Evolutionary conservation across 768 basidiomycete species (phyloP).

Genomic region (Galerina marginata): DNA sequence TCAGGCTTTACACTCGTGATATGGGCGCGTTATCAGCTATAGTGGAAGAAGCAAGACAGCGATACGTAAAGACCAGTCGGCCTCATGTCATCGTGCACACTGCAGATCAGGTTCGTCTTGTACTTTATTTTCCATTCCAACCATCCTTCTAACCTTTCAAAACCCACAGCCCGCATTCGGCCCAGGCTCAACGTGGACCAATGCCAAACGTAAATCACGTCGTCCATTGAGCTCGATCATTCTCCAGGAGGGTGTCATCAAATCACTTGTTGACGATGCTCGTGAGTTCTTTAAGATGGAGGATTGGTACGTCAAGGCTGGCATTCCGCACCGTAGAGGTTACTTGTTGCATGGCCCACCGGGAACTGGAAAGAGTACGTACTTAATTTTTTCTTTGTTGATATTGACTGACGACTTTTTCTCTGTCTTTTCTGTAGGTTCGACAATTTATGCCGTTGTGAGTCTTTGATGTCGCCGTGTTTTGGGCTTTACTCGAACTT

Average conservation of each 20-base stretch:
- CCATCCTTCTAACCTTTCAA: background rate
- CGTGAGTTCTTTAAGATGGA: constrained; percentile 57
- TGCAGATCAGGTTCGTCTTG: constrained; percentile 32
- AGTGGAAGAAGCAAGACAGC: constrained; percentile 46
- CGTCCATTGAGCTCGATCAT: constrained; percentile 59
- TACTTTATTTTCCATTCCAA: background rate
- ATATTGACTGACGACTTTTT: no score
- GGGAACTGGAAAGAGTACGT: constrained; percentile 67
- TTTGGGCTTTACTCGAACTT: no score
- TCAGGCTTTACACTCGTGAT: constrained; percentile 49
- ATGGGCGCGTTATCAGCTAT: constrained; percentile 45
- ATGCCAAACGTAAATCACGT: constrained; percentile 52
- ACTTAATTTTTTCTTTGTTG: no score
- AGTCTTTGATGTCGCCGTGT: constrained; percentile 52
- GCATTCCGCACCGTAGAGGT: constrained; percentile 63
- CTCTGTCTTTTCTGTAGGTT: constrained; percentile 38
- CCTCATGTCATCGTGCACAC: constrained; percentile 49
- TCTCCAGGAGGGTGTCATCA: constrained; percentile 50
- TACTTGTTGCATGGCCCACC: constrained; percentile 64
- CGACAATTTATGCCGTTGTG: constrained; percentile 59
- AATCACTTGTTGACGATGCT: constrained; percentile 54
- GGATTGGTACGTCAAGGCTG: constrained; percentile 61
- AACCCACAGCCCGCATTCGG: constrained; percentile 35
- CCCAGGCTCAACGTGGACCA: constrained; percentile 43
- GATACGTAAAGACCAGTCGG: constrained; percentile 44